Base-by-base conservation (phyloP, 2,329 filamentous ascomycete species). In the Magnaporthiopsis incrustans region DNA sequence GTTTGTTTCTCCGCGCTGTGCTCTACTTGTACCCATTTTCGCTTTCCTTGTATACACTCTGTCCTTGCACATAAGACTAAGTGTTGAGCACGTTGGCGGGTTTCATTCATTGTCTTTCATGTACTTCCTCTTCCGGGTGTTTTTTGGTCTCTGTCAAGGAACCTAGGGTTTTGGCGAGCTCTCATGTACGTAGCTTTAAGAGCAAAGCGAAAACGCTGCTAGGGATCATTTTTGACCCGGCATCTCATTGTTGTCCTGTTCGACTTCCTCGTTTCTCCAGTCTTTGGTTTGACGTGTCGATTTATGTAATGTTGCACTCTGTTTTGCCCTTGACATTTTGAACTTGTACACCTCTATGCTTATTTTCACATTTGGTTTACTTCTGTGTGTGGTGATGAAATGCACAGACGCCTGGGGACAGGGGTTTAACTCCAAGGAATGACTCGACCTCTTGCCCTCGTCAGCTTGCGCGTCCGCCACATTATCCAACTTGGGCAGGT, bases 181-280 rank as follows among this genome's bases (percentile, higher is more conserved):
- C 70, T 26, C 50, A 33, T 67, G 61, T 68, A 67, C 64, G 50
- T 67, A 64, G 63, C 71, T 65, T 64, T 69, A 71, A 71, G 66
- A 65, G 64, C 68, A 71, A 73, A 68, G 67, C 65, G 69, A 71
- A 73, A 66, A 14, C 70, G 72, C 72, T 73, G 71, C 74, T 69
- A 62, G 67, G 73, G 73, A 67, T 71, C 74, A 77, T 71, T 77
- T 77, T 78, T 78, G 76, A 76, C 69, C 71, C 70, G 68, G 70
- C 63, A 56, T 18, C n/a, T 18, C 10, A 10, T n/a, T 6, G 3
- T 11, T 14, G 18, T 6, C 44, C 22, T 53, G 4, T 22, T 44
- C 15, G 33, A 6, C 1, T 12, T 27, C 22, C 56, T 57, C 56
- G 22, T 22, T 57, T 5, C n/a, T 44, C 32, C 3, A 12, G 4